phyloP scores from a whole-genome alignment of 2,329 filamentous ascomycete genomes.

The Fusarium sp. region DNA sequence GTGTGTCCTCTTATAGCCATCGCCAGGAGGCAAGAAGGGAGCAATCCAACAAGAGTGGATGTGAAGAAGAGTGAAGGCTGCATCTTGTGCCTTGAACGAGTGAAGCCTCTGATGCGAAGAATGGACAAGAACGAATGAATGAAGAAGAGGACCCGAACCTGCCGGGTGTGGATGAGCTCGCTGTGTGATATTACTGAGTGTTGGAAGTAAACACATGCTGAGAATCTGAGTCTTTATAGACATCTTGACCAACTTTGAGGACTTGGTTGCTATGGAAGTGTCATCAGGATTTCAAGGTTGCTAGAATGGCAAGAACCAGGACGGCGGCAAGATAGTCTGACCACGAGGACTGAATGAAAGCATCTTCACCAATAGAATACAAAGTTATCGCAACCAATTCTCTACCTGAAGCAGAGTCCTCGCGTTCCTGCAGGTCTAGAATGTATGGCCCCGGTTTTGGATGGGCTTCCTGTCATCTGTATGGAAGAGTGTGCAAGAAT shows the following conservation, averaged over 20 bases:
- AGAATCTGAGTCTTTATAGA: background rate
- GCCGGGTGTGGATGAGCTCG: background rate
- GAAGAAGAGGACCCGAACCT: background rate
- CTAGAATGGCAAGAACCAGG: background rate
- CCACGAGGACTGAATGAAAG: background rate
- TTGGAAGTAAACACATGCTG: background rate
- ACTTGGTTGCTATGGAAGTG: background rate
- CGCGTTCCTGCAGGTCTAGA: background rate
- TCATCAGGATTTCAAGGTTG: background rate
- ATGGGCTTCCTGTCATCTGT: background rate
- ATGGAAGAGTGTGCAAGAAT: background rate
- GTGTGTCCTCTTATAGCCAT: background rate
- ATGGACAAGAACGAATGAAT: background rate
- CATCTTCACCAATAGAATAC: conserved; percentile 1
- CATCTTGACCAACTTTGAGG: background rate
- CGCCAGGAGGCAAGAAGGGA: background rate
- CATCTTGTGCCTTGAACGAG: background rate
- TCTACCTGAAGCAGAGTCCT: background rate
- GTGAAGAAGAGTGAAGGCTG: background rate
- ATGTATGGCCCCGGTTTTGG: background rate
- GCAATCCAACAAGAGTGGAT: conserved; percentile 1
- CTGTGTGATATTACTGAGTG: background rate
- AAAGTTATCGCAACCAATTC: background rate
- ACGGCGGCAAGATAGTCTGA: background rate
- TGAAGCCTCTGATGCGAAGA: background rate